These are phyloP conservation scores for Chamaecyparis obtusa DNA, from an alignment of 75 land plant species.

Conservation along the genomic window DNA sequence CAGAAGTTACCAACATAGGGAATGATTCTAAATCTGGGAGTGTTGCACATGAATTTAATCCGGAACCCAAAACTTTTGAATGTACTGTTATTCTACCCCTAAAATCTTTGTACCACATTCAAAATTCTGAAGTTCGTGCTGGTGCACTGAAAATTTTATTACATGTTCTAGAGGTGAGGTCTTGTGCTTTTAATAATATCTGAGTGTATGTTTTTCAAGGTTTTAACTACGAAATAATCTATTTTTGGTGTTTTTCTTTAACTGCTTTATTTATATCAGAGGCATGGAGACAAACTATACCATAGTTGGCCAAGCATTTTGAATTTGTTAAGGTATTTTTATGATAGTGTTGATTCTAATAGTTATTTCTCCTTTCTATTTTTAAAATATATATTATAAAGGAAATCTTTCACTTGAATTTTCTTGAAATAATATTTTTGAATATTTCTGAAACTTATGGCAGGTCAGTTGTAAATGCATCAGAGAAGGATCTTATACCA, in stretches of 20 bases:
- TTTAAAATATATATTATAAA: not conserved
- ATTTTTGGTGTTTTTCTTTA: not conserved
- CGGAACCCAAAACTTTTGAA: constrained; percentile 53
- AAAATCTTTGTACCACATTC: constrained; percentile 57
- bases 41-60: not conserved
- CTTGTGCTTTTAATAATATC: not conserved
- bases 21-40: not conserved
- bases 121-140: constrained; percentile 64
- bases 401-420: not conserved
- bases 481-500: constrained; percentile 89
- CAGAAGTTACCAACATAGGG: not conserved
- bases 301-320: constrained; percentile 89
- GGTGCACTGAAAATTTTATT: constrained; percentile 85
- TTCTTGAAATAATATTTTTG: not conserved
- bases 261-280: constrained; percentile 37
- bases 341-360: not conserved
- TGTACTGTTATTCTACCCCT: constrained; percentile 73
- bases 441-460: not conserved
- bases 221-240: not conserved
- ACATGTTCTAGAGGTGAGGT: constrained; percentile 86
- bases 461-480: constrained; percentile 81
- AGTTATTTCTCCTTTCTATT: not conserved
- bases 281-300: constrained; percentile 87
- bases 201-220: not conserved
- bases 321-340: constrained; percentile 74